Evolutionary conservation across 345 rosid genomes (phyloP).

Genomic region (Eucalyptus shirleyi): DNA sequence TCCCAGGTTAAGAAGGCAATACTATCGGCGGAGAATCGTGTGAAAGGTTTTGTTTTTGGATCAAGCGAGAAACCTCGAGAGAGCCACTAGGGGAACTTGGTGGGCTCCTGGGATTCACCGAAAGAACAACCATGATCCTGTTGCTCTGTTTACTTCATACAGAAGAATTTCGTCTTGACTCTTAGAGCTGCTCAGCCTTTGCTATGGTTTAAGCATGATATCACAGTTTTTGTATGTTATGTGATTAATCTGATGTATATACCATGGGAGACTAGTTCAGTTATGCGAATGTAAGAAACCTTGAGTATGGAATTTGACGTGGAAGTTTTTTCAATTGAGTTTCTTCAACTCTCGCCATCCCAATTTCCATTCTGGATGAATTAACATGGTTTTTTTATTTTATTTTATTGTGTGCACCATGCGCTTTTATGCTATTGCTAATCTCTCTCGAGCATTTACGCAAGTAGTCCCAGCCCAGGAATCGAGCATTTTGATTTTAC

Average conservation of each 20-base stretch:
- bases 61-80: constrained; percentile 19
- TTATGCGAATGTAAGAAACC: background rate
- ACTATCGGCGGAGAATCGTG: constrained; percentile 38
- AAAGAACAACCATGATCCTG: constrained; percentile 5
- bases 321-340: background rate
- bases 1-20: constrained; percentile 60
- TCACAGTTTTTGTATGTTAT: background rate
- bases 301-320: background rate
- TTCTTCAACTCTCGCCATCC: background rate
- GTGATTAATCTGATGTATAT: background rate
- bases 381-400: background rate
- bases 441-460: background rate
- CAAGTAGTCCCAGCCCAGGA: background rate
- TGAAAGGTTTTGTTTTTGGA: constrained; percentile 49
- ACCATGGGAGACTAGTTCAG: background rate
- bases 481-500: background rate
- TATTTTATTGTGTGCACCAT: background rate
- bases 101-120: background rate
- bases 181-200: background rate
- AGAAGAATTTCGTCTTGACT: background rate
- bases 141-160: background rate
- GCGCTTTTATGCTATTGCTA: background rate
- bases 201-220: background rate
- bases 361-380: background rate
- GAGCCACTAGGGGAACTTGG: constrained; percentile 1